Evolutionary conservation across 2,329 filamentous ascomycete species (phyloP).

Genomic region (Pseudohalonectria lignicola): DNA sequence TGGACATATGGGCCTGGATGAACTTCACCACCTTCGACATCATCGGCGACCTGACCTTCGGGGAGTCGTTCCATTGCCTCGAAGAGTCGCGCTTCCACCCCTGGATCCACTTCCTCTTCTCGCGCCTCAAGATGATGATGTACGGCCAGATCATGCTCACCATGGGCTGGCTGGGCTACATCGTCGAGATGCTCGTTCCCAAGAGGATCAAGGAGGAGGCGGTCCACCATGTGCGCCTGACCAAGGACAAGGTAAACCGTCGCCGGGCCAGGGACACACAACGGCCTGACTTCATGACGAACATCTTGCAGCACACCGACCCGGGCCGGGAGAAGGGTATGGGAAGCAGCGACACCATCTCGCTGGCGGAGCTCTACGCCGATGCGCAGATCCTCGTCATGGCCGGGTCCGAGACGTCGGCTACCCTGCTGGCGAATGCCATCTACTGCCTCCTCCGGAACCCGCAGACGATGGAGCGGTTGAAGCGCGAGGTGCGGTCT

Average conservation of each 20-base stretch:
- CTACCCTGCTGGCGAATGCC: slow-evolving; percentile 22
- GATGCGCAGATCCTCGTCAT: slow-evolving; percentile 7
- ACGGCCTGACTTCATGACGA: slow-evolving; percentile 9
- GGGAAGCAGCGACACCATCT: slow-evolving; percentile 3
- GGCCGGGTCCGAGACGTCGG: slow-evolving; percentile 36
- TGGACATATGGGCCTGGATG: slow-evolving; percentile 14
- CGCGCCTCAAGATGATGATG: neutral
- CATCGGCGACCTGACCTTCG: slow-evolving; percentile 10
- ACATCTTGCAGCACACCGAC: slow-evolving; percentile 7
- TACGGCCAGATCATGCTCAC: slow-evolving; percentile 3
- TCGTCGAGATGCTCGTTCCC: slow-evolving; percentile 1
- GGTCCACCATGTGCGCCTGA: neutral
- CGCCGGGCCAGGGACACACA: slow-evolving; percentile 1
- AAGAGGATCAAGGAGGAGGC: neutral
- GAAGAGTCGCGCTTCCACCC: slow-evolving; percentile 6
- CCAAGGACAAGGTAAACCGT: slow-evolving; percentile 1
- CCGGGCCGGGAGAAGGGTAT: slow-evolving; percentile 4
- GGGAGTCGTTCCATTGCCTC: slow-evolving; percentile 9
- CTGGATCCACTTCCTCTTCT: slow-evolving; percentile 7
- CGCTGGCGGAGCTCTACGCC: slow-evolving; percentile 1
- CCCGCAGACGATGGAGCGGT: slow-evolving; percentile 9
- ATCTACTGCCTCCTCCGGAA: slow-evolving; percentile 16
- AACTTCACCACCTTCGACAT: slow-evolving; percentile 12
- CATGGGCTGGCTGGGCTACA: slow-evolving; percentile 1
- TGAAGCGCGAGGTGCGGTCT: slow-evolving; percentile 15